These are phyloP conservation scores for Hevea brasiliensis DNA, from an alignment of 345 rosid genomes.

Conservation along the genomic window DNA sequence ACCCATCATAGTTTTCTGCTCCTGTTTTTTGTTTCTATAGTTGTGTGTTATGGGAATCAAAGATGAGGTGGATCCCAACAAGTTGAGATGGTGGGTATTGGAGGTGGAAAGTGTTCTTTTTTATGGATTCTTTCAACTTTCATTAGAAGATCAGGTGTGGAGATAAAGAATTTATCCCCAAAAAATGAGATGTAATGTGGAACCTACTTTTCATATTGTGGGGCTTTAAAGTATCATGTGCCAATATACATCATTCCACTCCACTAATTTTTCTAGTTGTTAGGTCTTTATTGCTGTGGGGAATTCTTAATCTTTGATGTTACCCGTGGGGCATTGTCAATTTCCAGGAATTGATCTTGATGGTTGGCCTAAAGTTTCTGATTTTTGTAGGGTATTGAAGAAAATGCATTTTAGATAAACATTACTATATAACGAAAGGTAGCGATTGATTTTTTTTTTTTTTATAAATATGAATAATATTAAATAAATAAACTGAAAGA, in stretches of 20 bases:
- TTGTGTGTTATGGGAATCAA: slow-evolving; percentile 1
- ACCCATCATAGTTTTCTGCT: neutral
- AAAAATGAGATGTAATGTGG: slow-evolving; percentile 19
- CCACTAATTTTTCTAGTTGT: slow-evolving; percentile 1
- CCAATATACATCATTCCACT: slow-evolving; percentile 7
- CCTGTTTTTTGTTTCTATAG: neutral
- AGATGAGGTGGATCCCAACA: slow-evolving; percentile 27
- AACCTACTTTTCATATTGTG: slow-evolving; percentile 5
- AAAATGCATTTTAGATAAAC: too few species aligned
- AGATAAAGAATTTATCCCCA: slow-evolving; percentile 16
- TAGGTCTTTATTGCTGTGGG: slow-evolving; percentile 7
- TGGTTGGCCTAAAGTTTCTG: slow-evolving; percentile 8
- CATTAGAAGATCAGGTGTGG: slow-evolving; percentile 14
- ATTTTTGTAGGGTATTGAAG: neutral
- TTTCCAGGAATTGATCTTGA: slow-evolving; percentile 13
- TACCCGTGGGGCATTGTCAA: neutral
- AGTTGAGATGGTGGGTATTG: slow-evolving; percentile 17
- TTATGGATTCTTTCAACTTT: slow-evolving; percentile 12
- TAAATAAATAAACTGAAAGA: too few species aligned
- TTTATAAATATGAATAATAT: too few species aligned
- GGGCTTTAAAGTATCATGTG: slow-evolving; percentile 12
- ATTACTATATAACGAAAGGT: too few species aligned
- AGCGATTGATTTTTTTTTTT: too few species aligned
- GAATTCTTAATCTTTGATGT: slow-evolving; percentile 9
- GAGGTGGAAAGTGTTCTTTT: slow-evolving; percentile 16